Evolutionary conservation across 106 monocot genomes (phyloP).

Genomic region (Xerophyta viscosa): DNA sequence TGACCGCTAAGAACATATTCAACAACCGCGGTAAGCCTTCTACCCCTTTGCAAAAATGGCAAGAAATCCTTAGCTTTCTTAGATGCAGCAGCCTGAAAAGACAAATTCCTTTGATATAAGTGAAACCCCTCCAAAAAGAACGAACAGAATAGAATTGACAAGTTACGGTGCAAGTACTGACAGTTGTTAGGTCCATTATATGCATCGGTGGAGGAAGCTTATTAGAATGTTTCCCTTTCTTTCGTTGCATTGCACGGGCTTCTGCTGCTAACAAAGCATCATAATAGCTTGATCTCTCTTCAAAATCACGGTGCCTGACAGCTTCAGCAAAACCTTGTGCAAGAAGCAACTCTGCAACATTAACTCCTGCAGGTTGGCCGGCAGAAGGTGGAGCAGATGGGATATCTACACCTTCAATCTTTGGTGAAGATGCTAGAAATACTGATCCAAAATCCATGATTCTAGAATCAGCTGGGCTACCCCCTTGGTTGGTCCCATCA

Average conservation of each 20-base stretch:
- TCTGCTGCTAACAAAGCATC: slow-evolving; percentile 84
- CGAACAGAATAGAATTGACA: not conserved
- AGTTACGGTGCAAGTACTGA: slow-evolving; percentile 10
- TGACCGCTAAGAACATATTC: slow-evolving; percentile 98
- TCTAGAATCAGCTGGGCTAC: slow-evolving; percentile 49
- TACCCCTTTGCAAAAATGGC: slow-evolving; percentile 73
- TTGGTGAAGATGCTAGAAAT: slow-evolving; percentile 55
- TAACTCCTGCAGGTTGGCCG: slow-evolving; percentile 47
- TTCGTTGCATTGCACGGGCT: slow-evolving; percentile 65
- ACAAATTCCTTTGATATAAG: too few species aligned
- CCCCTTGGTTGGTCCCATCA: slow-evolving; percentile 34
- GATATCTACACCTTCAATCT: slow-evolving; percentile 48
- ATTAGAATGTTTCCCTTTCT: slow-evolving; percentile 74
- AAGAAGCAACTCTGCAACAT: slow-evolving; percentile 74
- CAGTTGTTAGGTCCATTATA: slow-evolving; percentile 78
- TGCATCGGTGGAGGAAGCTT: slow-evolving; percentile 82
- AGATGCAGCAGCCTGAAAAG: slow-evolving; percentile 55
- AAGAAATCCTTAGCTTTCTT: slow-evolving; percentile 87
- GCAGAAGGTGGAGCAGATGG: slow-evolving; percentile 26
- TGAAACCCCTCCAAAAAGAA: not conserved
- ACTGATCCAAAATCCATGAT: slow-evolving; percentile 91
- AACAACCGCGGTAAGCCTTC: slow-evolving; percentile 77
- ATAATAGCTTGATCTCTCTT: slow-evolving; percentile 86
- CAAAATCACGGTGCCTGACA: slow-evolving; percentile 80
- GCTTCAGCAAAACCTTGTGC: slow-evolving; percentile 69